phyloP scores from a whole-genome alignment of 1,284 basidiomycete genomes.

The Malassezia sp. region DNA sequence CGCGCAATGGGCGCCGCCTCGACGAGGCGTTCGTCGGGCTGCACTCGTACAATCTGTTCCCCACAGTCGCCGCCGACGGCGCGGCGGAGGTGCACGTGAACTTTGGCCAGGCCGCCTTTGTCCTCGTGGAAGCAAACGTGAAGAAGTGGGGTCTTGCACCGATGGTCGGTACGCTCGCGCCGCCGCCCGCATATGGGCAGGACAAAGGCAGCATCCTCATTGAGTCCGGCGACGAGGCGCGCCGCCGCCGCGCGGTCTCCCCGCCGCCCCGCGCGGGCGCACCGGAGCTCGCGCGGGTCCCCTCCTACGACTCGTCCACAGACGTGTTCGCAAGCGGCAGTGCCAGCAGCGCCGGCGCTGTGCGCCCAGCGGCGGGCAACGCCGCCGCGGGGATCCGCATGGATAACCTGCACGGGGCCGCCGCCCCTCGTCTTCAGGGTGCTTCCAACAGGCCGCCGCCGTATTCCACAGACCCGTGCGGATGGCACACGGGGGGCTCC shows the following conservation, averaged over 20 bases:
- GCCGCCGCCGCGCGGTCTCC: not conserved
- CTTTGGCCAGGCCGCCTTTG: conserved; percentile 46
- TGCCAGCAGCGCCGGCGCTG: no score
- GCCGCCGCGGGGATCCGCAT: no score
- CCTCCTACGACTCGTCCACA: conserved; percentile 2
- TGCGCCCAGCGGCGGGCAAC: no score
- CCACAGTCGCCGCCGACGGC: conserved; percentile 41
- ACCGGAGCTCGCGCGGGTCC: conserved; percentile 7
- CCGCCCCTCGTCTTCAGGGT: no score
- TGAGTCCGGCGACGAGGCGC: conserved; percentile 19
- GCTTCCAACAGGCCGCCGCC: no score
- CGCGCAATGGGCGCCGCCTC: conserved; percentile 41
- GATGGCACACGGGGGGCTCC: no score
- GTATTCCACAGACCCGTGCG: no score
- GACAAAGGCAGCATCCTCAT: conserved; percentile 46
- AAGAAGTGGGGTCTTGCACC: conserved; percentile 46
- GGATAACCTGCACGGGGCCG: no score
- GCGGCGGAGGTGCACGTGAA: conserved; percentile 44
- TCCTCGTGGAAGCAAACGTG: conserved; percentile 46
- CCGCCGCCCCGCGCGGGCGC: not conserved
- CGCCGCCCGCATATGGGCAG: conserved; percentile 44
- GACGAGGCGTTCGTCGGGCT: conserved; percentile 44
- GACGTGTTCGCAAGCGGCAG: not conserved
- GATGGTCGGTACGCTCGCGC: conserved; percentile 44
- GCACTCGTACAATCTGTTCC: conserved; percentile 42